Percentiles rank a stretch among this genome's conserved stretches.
Evolutionary conservation across 768 basidiomycete genomes (phyloP).

Genomic region (Termitomyces sp.): DNA sequence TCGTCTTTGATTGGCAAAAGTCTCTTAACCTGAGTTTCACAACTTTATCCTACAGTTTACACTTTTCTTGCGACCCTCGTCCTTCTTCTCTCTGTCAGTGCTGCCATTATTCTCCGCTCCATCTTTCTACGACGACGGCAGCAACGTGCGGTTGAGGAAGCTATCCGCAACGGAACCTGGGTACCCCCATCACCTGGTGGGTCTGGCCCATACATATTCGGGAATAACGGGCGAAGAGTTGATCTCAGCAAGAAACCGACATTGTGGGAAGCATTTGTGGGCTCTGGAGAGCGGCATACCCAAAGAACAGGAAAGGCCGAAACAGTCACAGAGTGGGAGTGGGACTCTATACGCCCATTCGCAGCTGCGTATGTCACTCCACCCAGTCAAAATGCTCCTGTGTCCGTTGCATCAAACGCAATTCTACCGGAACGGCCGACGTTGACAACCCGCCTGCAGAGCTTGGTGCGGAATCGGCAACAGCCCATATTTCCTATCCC

Average conservation of each 20-base stretch:
- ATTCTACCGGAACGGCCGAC: neutral
- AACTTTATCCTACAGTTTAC: constrained; percentile 27
- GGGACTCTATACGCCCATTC: constrained; percentile 30
- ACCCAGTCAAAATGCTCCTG: neutral
- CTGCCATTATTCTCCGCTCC: constrained; percentile 61
- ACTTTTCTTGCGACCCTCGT: constrained; percentile 62
- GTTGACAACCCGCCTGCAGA: neutral
- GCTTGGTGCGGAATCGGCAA: neutral
- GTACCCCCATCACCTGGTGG: constrained; percentile 30
- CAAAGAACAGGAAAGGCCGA: neutral
- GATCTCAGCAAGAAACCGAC: constrained; percentile 42
- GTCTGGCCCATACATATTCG: constrained; percentile 8
- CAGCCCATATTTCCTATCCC: neutral
- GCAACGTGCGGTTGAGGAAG: constrained; percentile 53
- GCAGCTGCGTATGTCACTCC: constrained; percentile 23
- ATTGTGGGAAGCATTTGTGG: constrained; percentile 43
- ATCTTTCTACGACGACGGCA: constrained; percentile 60
- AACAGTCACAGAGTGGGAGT: constrained; percentile 18
- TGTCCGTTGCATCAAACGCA: neutral
- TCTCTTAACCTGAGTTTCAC: neutral
- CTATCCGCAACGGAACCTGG: constrained; percentile 63
- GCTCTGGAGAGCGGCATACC: constrained; percentile 8
- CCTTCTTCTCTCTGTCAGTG: constrained; percentile 61
- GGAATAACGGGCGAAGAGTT: constrained; percentile 19
- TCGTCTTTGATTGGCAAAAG: constrained; percentile 1